Percentiles rank a stretch among this genome's conserved stretches.
Conservation (phyloP, 2,329 filamentous ascomycete genomes). For the Verticillium nonalfalfae region DNA sequence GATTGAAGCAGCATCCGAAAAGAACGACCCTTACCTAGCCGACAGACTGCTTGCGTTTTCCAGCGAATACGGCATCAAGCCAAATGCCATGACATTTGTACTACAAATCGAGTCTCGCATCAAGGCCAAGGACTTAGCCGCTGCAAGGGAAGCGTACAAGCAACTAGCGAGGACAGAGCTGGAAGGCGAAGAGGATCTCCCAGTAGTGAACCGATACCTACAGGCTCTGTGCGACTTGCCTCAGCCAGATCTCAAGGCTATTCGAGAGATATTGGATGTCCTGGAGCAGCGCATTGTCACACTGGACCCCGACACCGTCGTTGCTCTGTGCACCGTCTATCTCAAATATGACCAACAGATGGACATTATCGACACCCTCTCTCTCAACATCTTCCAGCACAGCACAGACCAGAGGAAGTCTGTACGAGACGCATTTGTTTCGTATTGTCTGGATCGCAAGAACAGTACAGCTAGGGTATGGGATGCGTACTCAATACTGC, state of each 20-base stretch:
- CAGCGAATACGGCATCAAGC: slow-evolving; percentile 55
- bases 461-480: slow-evolving; percentile 60
- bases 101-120: slow-evolving; percentile 73
- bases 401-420: slow-evolving; percentile 61
- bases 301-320: slow-evolving; percentile 69
- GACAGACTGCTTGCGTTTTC: slow-evolving; percentile 67
- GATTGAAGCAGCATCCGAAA: slow-evolving; percentile 64
- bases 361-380: slow-evolving; percentile 77
- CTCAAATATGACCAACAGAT: slow-evolving; percentile 69
- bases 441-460: slow-evolving; percentile 57
- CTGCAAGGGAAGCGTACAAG: slow-evolving; percentile 60
- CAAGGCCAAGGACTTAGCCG: slow-evolving; percentile 64
- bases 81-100: slow-evolving; percentile 64
- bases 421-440: slow-evolving; percentile 60
- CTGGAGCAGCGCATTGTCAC: slow-evolving; percentile 63
- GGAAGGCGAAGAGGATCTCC: slow-evolving; percentile 51
- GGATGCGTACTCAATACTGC: slow-evolving; percentile 60
- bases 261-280: slow-evolving; percentile 67
- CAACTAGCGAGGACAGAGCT: slow-evolving; percentile 46
- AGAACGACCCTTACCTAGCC: slow-evolving; percentile 63
- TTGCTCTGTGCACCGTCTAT: slow-evolving; percentile 66
- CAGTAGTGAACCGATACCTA: slow-evolving; percentile 65
- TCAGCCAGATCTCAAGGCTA: slow-evolving; percentile 59
- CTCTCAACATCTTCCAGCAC: slow-evolving; percentile 65
- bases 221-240: slow-evolving; percentile 57